A percentile compares a stretch with the other conserved stretches of the same genome.
phyloP scores from a whole-genome alignment of 257 asterid species.

The Penstemon newberryi region DNA sequence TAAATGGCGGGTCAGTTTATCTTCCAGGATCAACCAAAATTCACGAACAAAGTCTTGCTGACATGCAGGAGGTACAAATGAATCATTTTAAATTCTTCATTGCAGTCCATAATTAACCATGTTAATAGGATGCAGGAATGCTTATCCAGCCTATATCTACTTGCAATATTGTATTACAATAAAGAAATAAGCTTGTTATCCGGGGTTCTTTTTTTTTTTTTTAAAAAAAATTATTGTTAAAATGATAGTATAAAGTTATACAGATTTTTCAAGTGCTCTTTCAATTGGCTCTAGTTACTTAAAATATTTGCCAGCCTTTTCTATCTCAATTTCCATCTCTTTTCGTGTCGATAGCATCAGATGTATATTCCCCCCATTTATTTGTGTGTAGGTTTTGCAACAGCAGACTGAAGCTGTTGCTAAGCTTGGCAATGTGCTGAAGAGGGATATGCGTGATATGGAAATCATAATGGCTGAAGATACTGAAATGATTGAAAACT shows the following conservation, averaged over 20 bases:
- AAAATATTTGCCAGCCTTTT: background rate
- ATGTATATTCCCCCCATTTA: background rate
- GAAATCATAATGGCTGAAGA: conserved; percentile 94
- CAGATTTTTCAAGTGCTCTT: too few species aligned
- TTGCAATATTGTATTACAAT: background rate
- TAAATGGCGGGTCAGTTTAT: conserved; percentile 64
- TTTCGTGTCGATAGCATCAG: background rate
- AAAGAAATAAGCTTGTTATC: background rate
- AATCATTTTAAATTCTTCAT: conserved; percentile 7
- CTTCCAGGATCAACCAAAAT: conserved; percentile 91
- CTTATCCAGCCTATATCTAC: background rate
- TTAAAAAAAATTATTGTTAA: too few species aligned
- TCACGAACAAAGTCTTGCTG: conserved; percentile 77
- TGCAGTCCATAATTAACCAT: conserved; percentile 16
- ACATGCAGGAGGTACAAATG: conserved; percentile 87
- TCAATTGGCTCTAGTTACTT: conserved; percentile 7
- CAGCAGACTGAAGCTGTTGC: conserved; percentile 90
- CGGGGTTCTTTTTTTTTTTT: too few species aligned
- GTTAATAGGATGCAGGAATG: background rate
- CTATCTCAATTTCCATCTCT: background rate
- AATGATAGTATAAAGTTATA: too few species aligned
- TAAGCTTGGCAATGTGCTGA: conserved; percentile 83
- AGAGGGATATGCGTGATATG: conserved; percentile 80
- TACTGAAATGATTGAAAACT: conserved; percentile 52
- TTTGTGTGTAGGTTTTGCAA: conserved; percentile 68